Evolutionary conservation across 1,139 yeast species (phyloP).

Genomic region (Candida anutae): DNA sequence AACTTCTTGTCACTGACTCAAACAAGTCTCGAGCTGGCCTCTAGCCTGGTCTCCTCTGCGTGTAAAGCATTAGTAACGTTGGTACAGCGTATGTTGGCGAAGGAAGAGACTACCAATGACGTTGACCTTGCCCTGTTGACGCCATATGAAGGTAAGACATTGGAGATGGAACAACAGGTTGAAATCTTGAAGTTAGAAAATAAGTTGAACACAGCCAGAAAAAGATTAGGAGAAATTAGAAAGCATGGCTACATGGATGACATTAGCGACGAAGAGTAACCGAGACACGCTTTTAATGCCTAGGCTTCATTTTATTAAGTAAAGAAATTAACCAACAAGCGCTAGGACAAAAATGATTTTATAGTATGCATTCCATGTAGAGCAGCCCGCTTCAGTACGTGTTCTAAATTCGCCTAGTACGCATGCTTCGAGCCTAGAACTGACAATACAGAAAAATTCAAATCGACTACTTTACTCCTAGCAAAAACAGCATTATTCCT

Average conservation of each 20-base stretch:
- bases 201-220: conserved; percentile 62
- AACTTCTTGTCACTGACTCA: conserved; percentile 72
- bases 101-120: conserved; percentile 31
- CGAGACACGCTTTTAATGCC: background rate
- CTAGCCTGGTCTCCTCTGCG: conserved; percentile 63
- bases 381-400: too few relatives aligned
- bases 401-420: too few relatives aligned
- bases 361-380: too few relatives aligned
- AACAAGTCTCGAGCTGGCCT: conserved; percentile 62
- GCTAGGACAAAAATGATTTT: too few relatives aligned
- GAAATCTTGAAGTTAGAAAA: conserved; percentile 81
- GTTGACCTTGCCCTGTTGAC: conserved; percentile 65
- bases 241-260: conserved; percentile 65
- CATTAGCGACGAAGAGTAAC: conserved; percentile 40
- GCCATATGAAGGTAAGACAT: conserved; percentile 76
- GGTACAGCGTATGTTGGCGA: conserved; percentile 55
- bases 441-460: too few relatives aligned
- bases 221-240: conserved; percentile 78
- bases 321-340: background rate
- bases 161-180: conserved; percentile 92
- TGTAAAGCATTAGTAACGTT: conserved; percentile 65
- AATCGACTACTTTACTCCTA: too few relatives aligned
- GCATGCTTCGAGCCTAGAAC: too few relatives aligned
- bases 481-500: too few relatives aligned
- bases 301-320: background rate